Percentiles rank a stretch among this genome's conserved stretches.
Conservation (phyloP, 768 basidiomycete species). For the Xerocomus brunneocitrinus region DNA sequence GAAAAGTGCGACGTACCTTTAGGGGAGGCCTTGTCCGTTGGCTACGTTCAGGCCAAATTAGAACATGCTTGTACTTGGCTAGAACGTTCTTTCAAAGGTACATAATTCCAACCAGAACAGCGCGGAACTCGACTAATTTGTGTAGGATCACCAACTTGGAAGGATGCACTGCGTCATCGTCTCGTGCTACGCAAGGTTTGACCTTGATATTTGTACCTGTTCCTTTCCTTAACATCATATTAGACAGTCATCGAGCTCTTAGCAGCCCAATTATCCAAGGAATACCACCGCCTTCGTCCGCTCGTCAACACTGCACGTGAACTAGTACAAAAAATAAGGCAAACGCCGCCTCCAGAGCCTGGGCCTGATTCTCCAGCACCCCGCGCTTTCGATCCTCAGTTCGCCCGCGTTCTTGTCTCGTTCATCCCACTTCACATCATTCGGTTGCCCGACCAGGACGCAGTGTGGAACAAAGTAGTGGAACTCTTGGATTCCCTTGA, state of each 20-base stretch:
- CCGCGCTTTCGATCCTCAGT: constrained; percentile 60
- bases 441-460: constrained; percentile 42
- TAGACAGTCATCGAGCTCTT: constrained; percentile 27
- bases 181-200: constrained; percentile 56
- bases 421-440: constrained; percentile 66
- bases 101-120: background rate
- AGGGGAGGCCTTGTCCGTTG: constrained; percentile 56
- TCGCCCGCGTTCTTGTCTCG: constrained; percentile 62
- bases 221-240: constrained; percentile 4
- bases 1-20: constrained; percentile 84
- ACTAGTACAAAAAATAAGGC: constrained; percentile 10
- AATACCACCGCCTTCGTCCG: constrained; percentile 19
- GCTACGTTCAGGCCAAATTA: constrained; percentile 48
- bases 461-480: constrained; percentile 49
- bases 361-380: constrained; percentile 43
- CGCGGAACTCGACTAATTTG: constrained; percentile 5
- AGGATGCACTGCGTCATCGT: constrained; percentile 47
- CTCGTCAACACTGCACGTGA: constrained; percentile 19
- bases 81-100: constrained; percentile 40
- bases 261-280: constrained; percentile 22
- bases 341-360: constrained; percentile 35
- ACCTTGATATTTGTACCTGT: background rate
- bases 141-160: constrained; percentile 46
- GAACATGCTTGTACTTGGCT: constrained; percentile 66
- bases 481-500: constrained; percentile 52